Percentiles rank a stretch among this genome's conserved stretches.
These are phyloP conservation scores for Hyaloscypha finlandica DNA, from an alignment of 495 filamentous ascomycete genomes.

Conservation along the genomic window DNA sequence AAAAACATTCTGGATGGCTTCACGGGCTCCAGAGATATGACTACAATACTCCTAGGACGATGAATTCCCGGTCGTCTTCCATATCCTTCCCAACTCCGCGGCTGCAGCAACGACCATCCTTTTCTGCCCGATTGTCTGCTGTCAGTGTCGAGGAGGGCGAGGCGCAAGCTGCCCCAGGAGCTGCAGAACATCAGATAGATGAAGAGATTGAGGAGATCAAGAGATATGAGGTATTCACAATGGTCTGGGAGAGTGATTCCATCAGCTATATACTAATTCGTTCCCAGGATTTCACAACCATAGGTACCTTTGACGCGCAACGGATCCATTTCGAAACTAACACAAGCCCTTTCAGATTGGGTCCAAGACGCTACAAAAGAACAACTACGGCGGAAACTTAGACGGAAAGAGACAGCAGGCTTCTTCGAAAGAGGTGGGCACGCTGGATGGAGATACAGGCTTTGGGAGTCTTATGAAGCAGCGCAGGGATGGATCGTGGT, in stretches of 20 bases:
- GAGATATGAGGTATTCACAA: constrained; percentile 74
- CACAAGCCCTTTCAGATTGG: constrained; percentile 60
- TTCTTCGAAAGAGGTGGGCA: constrained; percentile 74
- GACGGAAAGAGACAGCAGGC: constrained; percentile 70
- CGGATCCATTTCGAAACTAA: constrained; percentile 12
- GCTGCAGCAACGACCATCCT: constrained; percentile 54
- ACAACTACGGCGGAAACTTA: constrained; percentile 75
- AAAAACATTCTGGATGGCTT: neutral
- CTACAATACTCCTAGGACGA: constrained; percentile 35
- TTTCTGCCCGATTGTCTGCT: constrained; percentile 72
- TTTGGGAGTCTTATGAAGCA: constrained; percentile 90
- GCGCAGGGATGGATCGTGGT: constrained; percentile 98
- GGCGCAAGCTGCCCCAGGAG: constrained; percentile 43
- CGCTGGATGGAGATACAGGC: constrained; percentile 77
- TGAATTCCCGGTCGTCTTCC: constrained; percentile 66
- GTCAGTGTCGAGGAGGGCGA: constrained; percentile 63
- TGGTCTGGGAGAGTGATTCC: neutral
- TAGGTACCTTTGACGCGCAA: constrained; percentile 52
- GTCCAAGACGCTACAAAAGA: constrained; percentile 96
- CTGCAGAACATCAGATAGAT: constrained; percentile 65
- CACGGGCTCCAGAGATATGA: constrained; percentile 20
- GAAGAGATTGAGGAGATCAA: constrained; percentile 98
- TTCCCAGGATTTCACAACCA: constrained; percentile 78
- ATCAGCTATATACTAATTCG: constrained; percentile 17
- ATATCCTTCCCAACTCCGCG: constrained; percentile 49